Evolutionary conservation across 805 yeast genomes (phyloP), one percentile per base, ranked within the genome.

Genomic region (Grigorovia jiainica): DNA sequence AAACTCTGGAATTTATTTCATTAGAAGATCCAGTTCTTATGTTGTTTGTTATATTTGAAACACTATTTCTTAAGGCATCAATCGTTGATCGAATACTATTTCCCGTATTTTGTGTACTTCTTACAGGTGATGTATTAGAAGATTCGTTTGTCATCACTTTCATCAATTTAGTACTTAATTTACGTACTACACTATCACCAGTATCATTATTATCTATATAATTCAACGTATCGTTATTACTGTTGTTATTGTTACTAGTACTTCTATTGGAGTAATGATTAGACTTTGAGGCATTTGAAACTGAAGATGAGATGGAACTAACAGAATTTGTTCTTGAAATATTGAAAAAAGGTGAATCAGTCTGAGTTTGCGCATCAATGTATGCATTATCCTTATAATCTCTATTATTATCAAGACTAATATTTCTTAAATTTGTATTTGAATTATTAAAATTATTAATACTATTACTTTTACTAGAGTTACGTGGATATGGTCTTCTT

Each of bases 91-190:
- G 41, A 9, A 50, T 48, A 23, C 57, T 50, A 9, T 43, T 57
- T 4, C 59, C 60, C 2, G 60, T 55, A 38, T 54, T 51, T 25
- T 55, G 56, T 16, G 55, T 44, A 3, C 55, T 49, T 38, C 47
- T 46, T 7, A 52, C 45, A 5, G 60, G 55, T 4, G 58, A 55
- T 1, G 42, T 36, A 13, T 40, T 40, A 1, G 46, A 20, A 23
- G 40, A 39, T 30, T 54, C 60, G 1, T 54, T 52, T 1, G 60
- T 53, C 9, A 51, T 37, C 3, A 47, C 47, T 25, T 38, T 51
- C 30, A 47, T 55, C 17, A 54, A 36, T 36, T 49, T 49, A 9
- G 42, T 34, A 23, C 52, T 47, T 5, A 55, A 24, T 25, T 39
- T 44, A 23, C 46, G 45, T 5, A 48, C 44, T 17, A 53, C 21